These are phyloP conservation scores for Citrus cavaleriei DNA, from an alignment of 345 rosid genomes.

Conservation along the genomic window DNA sequence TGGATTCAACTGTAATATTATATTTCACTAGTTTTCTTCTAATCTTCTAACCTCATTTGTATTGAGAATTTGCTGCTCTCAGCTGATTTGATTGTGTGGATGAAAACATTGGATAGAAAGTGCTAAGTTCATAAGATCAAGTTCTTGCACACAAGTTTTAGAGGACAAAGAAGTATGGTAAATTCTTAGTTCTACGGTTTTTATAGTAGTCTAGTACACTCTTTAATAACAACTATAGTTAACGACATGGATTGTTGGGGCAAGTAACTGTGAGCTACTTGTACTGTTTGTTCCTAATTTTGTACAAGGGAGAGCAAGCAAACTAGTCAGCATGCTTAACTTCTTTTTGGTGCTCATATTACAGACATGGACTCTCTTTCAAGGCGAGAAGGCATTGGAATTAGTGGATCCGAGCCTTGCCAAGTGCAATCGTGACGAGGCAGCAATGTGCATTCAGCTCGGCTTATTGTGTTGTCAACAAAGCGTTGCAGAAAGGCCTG, in stretches of 20 bases:
- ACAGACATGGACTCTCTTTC: slow-evolving; percentile 72
- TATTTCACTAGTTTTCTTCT: neutral
- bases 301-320: neutral
- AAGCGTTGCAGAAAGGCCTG: slow-evolving; percentile 55
- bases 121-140: neutral
- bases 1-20: neutral
- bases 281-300: neutral
- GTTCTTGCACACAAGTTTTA: neutral
- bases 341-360: slow-evolving; percentile 2
- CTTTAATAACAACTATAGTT: neutral
- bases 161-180: neutral
- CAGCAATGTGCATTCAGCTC: slow-evolving; percentile 69
- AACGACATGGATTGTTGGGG: neutral
- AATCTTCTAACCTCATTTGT: neutral
- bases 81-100: neutral
- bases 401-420: slow-evolving; percentile 61
- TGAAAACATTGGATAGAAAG: neutral
- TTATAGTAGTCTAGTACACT: neutral
- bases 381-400: slow-evolving; percentile 49
- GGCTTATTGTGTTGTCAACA: slow-evolving; percentile 88
- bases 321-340: neutral
- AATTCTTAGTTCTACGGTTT: neutral
- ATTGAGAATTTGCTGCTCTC: neutral
- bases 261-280: neutral
- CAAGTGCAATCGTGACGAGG: slow-evolving; percentile 63